A percentile compares a stretch with the other conserved stretches of the same genome.
phyloP scores from a whole-genome alignment of 202 grass and related monocot species.

The Bolboschoenoplectus hybrid region DNA sequence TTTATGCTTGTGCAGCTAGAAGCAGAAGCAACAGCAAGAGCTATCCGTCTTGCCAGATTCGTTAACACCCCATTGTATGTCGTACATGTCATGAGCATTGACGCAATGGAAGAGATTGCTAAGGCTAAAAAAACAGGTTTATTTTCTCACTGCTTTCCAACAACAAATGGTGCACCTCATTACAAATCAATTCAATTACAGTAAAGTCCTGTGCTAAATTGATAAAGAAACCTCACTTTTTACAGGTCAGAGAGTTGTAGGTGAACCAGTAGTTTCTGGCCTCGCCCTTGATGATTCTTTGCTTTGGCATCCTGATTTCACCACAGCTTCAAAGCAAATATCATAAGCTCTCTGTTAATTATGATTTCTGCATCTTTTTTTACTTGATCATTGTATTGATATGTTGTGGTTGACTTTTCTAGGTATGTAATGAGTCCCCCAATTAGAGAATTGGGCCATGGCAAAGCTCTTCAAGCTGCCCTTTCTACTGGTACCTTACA shows the following conservation, averaged over 20 bases:
- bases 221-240: slow-evolving; percentile 35
- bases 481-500: slow-evolving; percentile 90
- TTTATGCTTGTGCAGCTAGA: slow-evolving; percentile 64
- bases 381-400: slow-evolving; percentile 35
- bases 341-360: slow-evolving; percentile 22
- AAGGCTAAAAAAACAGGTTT: slow-evolving; percentile 90
- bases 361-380: slow-evolving; percentile 24
- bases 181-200: slow-evolving; percentile 3
- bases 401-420: slow-evolving; percentile 41
- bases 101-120: slow-evolving; percentile 96
- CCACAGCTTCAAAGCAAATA: slow-evolving; percentile 77
- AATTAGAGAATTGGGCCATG: slow-evolving; percentile 83
- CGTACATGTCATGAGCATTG: slow-evolving; percentile 97
- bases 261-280: slow-evolving; percentile 94
- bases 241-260: slow-evolving; percentile 86
- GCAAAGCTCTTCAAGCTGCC: slow-evolving; percentile 80
- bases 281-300: slow-evolving; percentile 94
- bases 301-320: slow-evolving; percentile 92
- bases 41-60: slow-evolving; percentile 79
- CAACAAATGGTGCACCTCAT: not conserved
- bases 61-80: slow-evolving; percentile 89
- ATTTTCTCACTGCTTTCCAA: slow-evolving; percentile 31
- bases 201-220: slow-evolving; percentile 19
- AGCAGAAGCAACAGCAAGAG: slow-evolving; percentile 91
- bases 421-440: slow-evolving; percentile 99